Conservation (phyloP, 2,329 filamentous ascomycete species). For the Pyrenochaeta sp. region DNA sequence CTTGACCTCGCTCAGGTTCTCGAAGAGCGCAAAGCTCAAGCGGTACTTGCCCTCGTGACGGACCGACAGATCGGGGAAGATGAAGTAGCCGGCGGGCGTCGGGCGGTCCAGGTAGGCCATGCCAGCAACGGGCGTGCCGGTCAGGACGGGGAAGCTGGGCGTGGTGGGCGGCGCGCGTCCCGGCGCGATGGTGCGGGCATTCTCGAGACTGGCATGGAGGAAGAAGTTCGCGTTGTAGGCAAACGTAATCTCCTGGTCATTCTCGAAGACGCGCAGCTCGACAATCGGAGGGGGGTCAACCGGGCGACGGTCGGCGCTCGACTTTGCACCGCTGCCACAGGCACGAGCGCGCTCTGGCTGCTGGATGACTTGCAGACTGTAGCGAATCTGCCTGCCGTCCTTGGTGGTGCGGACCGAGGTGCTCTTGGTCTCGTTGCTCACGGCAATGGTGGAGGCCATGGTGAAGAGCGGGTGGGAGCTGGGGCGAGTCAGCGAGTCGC, state of each 20-base stretch:
- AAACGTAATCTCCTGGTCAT: conserved; percentile 75
- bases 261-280: conserved; percentile 85
- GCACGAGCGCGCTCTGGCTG: conserved; percentile 94
- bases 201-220: conserved; percentile 87
- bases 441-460: conserved; percentile 55
- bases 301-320: conserved; percentile 79
- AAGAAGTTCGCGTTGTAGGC: conserved; percentile 98
- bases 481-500: conserved; percentile 20
- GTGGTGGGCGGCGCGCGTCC: conserved; percentile 74
- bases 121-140: conserved; percentile 91
- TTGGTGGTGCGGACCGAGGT: conserved; percentile 69
- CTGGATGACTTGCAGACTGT: conserved; percentile 86
- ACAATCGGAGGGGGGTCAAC: conserved; percentile 96
- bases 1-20: conserved; percentile 86
- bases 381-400: conserved; percentile 80
- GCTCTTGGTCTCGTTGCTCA: conserved; percentile 66
- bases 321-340: conserved; percentile 94
- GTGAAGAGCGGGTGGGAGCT: conserved; percentile 15
- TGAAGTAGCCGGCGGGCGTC: conserved; percentile 83
- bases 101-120: conserved; percentile 96
- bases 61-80: conserved; percentile 96
- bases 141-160: conserved; percentile 82
- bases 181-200: conserved; percentile 82
- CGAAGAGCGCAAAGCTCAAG: conserved; percentile 91
- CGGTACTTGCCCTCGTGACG: conserved; percentile 93